Conservation (phyloP, 768 basidiomycete species). For the Omphalotus guepiniiformis region DNA sequence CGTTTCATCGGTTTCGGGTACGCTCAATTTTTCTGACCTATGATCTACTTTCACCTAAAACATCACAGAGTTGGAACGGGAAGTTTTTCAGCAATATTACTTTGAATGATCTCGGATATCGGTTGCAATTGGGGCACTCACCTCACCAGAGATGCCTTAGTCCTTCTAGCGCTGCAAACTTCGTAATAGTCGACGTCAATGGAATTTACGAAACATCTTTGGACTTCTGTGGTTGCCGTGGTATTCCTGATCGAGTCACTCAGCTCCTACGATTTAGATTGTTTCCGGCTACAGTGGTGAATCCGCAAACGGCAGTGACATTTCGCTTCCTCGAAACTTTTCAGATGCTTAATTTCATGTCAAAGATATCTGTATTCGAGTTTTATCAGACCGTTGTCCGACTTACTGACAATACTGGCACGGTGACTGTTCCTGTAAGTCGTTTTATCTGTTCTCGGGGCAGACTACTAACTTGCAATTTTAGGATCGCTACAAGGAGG, state of each 20-base stretch:
- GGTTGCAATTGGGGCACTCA: no score
- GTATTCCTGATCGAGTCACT: neutral
- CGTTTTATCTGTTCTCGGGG: neutral
- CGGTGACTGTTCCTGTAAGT: constrained; percentile 5
- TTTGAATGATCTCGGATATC: no score
- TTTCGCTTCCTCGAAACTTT: constrained; percentile 13
- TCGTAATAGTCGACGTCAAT: constrained; percentile 7
- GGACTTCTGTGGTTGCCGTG: constrained; percentile 11
- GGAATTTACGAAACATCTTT: constrained; percentile 10
- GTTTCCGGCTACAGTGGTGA: constrained; percentile 12
- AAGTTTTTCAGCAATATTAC: no score
- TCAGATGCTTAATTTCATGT: constrained; percentile 14
- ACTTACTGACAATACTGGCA: constrained; percentile 7
- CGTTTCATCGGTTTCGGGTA: no score
- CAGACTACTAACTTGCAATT: neutral
- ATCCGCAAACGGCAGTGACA: constrained; percentile 11
- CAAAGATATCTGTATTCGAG: constrained; percentile 6
- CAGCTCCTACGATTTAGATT: constrained; percentile 8
- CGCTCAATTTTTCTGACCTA: no score
- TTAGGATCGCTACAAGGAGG: constrained; percentile 6
- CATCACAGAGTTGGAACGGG: no score
- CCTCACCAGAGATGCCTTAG: no score
- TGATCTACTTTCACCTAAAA: no score
- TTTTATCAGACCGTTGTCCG: constrained; percentile 4
- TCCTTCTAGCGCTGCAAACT: no score